These are phyloP conservation scores for Colletotrichum graminicola DNA, from an alignment of 2,329 filamentous ascomycete genomes.

Conservation along the genomic window DNA sequence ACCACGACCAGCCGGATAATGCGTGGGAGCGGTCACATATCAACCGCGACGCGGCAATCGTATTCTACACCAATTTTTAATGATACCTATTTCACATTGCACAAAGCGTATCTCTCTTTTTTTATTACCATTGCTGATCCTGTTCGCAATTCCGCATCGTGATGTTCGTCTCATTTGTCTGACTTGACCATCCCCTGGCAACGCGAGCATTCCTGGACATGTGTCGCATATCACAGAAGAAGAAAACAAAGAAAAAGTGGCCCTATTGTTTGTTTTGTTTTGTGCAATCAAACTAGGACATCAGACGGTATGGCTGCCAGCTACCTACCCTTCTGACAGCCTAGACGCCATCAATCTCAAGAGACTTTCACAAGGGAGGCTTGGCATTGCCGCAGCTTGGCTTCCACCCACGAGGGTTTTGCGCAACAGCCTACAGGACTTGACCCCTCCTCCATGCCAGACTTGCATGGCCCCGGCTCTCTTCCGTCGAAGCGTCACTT, in stretches of 20 bases:
- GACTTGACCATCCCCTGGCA: not conserved
- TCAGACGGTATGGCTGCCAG: slow-evolving; percentile 26
- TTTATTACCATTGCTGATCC: not conserved
- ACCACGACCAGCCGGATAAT: slow-evolving; percentile 29
- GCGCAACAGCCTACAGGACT: no score
- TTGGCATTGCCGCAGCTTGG: not conserved
- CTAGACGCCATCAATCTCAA: not conserved
- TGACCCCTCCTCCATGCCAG: not conserved
- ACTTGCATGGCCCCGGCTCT: not conserved
- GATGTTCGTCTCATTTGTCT: not conserved
- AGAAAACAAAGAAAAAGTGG: not conserved
- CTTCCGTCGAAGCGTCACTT: not conserved
- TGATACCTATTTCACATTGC: slow-evolving; percentile 28
- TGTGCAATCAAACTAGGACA: slow-evolving; percentile 7
- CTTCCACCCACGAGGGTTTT: not conserved
- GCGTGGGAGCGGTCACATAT: slow-evolving; percentile 28
- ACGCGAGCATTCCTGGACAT: slow-evolving; percentile 13
- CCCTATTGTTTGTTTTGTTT: slow-evolving; percentile 1
- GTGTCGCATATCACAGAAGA: not conserved
- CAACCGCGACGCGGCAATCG: slow-evolving; percentile 32
- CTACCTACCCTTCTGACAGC: not conserved
- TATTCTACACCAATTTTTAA: slow-evolving; percentile 22
- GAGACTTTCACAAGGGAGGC: not conserved
- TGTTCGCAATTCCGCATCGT: not conserved
- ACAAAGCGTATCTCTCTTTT: not conserved